Evolutionary conservation across 2,329 filamentous ascomycete genomes (phyloP), one percentile per base, ranked within the genome.

Genomic region (Atkinsonella texensis): DNA sequence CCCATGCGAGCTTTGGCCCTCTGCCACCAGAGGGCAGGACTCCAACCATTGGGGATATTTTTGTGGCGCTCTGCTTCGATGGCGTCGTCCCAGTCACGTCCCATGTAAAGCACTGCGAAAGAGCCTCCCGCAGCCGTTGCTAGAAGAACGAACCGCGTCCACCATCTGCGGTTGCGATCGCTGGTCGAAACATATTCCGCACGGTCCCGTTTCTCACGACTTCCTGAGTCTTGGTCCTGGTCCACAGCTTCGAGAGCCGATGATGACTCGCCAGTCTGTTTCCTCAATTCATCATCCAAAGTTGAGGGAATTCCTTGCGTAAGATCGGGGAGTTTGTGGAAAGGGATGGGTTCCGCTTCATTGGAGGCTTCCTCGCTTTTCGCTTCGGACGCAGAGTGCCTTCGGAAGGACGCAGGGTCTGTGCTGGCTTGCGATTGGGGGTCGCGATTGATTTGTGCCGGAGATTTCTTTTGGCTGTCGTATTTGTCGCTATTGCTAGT

Each of bases 291-390:
- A 54, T 84, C 84, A 52, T 84, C 87, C 51, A 96, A 77, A 1
- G 90, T 95, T 2, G 90, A 95, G 0, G 91, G 91, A 56, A 97
- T 95, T 57, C 91, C 91, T 63, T 91, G 84, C n/a, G 89, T 93
- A 44, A 97, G 76, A 65, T 97, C 90, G 50, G 91, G 91, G 12
- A 96, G 79, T 50, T 87, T 84, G 61, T 84, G 77, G 49, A 79
- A 74, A 23, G 81, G 74, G 58, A 76, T 71, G 53, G 70, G 59
- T 49, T 71, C 68, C 48, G 63, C 60, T 49, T 72, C 68, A 46
- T 63, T 63, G 35, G 58, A 53, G n/a, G 58, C 43, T 35, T 65
- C 61, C 39, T 62, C 41, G 7, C 60, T 49, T 12, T 51, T 38
- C 11, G 28, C 43, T 28, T 43, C 12, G 15, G 52, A 18, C 15